Evolutionary conservation across 352 stramenopile genomes (phyloP).

Genomic region (Pythium biforme): DNA sequence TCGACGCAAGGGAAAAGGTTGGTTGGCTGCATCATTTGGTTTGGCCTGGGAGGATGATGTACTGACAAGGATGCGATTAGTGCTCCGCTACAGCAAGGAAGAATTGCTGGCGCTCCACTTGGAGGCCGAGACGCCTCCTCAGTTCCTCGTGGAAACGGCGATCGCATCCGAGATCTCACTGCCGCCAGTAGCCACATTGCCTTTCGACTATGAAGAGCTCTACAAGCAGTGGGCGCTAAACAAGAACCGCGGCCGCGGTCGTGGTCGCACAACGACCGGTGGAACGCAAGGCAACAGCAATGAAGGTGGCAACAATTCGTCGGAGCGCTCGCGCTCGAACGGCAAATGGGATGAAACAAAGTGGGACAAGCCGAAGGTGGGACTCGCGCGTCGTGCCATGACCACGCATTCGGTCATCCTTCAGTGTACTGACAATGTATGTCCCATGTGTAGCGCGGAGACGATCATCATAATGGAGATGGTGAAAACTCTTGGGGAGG

Average conservation of each 20-base stretch:
- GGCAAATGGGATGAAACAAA: slow-evolving; percentile 57
- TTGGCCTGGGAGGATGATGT: neutral
- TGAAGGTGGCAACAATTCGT: slow-evolving; percentile 27
- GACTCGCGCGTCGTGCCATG: neutral
- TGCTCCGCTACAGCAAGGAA: slow-evolving; percentile 80
- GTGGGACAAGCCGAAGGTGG: slow-evolving; percentile 44
- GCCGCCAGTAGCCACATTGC: slow-evolving; percentile 66
- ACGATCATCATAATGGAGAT: slow-evolving; percentile 32
- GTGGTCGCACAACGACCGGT: slow-evolving; percentile 50
- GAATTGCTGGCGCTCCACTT: slow-evolving; percentile 77
- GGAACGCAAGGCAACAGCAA: slow-evolving; percentile 15
- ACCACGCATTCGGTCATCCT: neutral
- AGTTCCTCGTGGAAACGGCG: slow-evolving; percentile 58
- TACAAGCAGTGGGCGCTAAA: slow-evolving; percentile 87
- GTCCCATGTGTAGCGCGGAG: slow-evolving; percentile 26
- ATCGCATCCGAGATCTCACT: slow-evolving; percentile 67
- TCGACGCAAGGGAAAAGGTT: slow-evolving; percentile 78
- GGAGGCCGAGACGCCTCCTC: slow-evolving; percentile 42
- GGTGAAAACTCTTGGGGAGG: slow-evolving; percentile 62
- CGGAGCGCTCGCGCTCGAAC: slow-evolving; percentile 47
- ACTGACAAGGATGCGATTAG: no score
- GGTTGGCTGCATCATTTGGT: neutral
- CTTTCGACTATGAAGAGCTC: slow-evolving; percentile 87
- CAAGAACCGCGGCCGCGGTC: slow-evolving; percentile 72
- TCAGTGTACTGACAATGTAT: neutral